Percentiles rank a stretch among this genome's conserved stretches.
Evolutionary conservation across 2,329 filamentous ascomycete species (phyloP).

Genomic region (Xylariaceae sp.): DNA sequence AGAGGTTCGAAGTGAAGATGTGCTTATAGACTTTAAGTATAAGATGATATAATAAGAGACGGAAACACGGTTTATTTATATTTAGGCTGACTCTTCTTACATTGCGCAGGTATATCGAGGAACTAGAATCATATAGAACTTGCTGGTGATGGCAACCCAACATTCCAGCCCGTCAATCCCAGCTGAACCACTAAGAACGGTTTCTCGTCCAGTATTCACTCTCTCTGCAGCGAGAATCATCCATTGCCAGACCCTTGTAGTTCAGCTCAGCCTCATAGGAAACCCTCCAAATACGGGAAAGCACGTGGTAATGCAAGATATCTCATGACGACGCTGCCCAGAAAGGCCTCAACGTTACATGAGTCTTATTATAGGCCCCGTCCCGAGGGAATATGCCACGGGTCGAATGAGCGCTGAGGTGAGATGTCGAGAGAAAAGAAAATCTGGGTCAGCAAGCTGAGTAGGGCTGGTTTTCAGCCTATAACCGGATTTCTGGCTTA

Average conservation of each 20-base stretch:
- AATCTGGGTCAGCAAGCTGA: neutral
- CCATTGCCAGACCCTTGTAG: slow-evolving; percentile 12
- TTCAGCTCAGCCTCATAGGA: neutral
- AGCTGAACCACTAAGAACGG: slow-evolving; percentile 3
- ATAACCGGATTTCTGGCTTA: neutral
- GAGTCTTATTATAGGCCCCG: neutral
- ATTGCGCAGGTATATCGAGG: too few relatives aligned
- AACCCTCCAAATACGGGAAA: neutral
- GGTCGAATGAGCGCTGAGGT: neutral
- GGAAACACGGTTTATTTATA: too few relatives aligned
- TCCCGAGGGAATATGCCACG: neutral
- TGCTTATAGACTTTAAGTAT: neutral
- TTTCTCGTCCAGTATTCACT: neutral
- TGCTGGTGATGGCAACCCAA: slow-evolving; percentile 1
- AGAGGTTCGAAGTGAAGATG: neutral
- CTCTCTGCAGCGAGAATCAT: neutral
- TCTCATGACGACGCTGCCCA: slow-evolving; percentile 8
- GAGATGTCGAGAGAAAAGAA: neutral
- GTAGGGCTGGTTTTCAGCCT: neutral
- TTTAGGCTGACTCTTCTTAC: too few relatives aligned
- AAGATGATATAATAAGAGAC: neutral
- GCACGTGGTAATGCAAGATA: slow-evolving; percentile 10
- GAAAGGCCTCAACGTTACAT: slow-evolving; percentile 1
- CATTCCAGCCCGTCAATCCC: slow-evolving; percentile 6
- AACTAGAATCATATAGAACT: slow-evolving; percentile 2